phyloP scores from a whole-genome alignment of 495 filamentous ascomycete genomes.

The Penicillium dipodomyicola region DNA sequence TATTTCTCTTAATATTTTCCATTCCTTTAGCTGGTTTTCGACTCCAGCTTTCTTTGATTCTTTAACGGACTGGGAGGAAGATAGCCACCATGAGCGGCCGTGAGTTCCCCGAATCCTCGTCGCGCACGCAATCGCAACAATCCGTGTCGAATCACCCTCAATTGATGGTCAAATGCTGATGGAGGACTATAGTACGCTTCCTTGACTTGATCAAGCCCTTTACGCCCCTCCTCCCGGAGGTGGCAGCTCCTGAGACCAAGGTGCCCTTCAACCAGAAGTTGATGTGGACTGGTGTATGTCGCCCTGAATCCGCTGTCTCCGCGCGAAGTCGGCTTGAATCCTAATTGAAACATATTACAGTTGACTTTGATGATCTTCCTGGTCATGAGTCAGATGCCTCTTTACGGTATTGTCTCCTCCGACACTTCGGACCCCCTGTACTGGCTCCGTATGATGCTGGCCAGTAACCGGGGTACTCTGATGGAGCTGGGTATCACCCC shows the following conservation, averaged over 20 bases:
- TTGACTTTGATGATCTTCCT: slow-evolving; percentile 96
- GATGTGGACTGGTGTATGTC: slow-evolving; percentile 93
- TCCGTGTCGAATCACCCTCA: slow-evolving; percentile 22
- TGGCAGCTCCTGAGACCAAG: slow-evolving; percentile 93
- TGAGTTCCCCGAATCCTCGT: slow-evolving; percentile 34
- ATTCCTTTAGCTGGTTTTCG: slow-evolving; percentile 55
- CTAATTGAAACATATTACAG: slow-evolving; percentile 44
- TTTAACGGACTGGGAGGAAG: slow-evolving; percentile 35
- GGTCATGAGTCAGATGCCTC: slow-evolving; percentile 99
- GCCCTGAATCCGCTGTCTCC: slow-evolving; percentile 13
- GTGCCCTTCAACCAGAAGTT: slow-evolving; percentile 97
- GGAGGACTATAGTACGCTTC: slow-evolving; percentile 74
- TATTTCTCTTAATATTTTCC: slow-evolving; percentile 43
- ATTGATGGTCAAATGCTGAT: slow-evolving; percentile 31
- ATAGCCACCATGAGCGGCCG: slow-evolving; percentile 49
- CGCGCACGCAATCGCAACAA: slow-evolving; percentile 40
- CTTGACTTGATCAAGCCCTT: slow-evolving; percentile 99
- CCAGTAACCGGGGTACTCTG: slow-evolving; percentile 95
- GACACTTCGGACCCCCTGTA: slow-evolving; percentile 97
- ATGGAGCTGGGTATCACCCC: slow-evolving; percentile 99
- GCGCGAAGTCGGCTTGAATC: slow-evolving; percentile 16
- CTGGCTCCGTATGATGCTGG: slow-evolving; percentile 99
- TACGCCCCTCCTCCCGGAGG: slow-evolving; percentile 97
- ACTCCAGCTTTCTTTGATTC: slow-evolving; percentile 48
- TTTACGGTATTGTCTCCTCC: slow-evolving; percentile 94